Percentiles rank a stretch among this genome's conserved stretches.
Conservation (phyloP, 257 asterid species). For the Asclepias syriaca region DNA sequence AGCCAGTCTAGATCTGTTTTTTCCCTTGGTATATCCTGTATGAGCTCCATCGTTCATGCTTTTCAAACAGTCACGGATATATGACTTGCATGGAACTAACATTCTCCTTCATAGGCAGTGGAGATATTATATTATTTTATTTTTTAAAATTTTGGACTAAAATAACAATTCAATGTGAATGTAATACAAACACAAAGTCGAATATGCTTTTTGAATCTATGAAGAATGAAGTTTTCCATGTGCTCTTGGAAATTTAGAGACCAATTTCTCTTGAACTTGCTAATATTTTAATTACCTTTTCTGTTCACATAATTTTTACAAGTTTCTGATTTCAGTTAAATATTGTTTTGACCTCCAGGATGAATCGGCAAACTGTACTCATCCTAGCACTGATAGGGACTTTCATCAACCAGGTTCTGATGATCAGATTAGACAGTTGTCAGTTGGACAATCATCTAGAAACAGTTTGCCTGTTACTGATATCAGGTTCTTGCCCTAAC, state of each 20-base stretch:
- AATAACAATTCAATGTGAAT: neutral
- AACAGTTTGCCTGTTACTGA: slow-evolving; percentile 31
- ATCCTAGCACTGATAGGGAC: slow-evolving; percentile 33
- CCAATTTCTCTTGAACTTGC: neutral
- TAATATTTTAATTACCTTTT: neutral
- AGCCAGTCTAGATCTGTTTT: neutral
- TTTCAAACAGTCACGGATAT: neutral
- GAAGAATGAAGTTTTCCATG: neutral
- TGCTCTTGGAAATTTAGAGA: neutral
- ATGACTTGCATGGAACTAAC: neutral
- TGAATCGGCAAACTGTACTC: slow-evolving; percentile 37
- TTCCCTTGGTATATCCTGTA: neutral
- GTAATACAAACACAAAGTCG: neutral
- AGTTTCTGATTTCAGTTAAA: neutral
- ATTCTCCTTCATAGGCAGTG: neutral
- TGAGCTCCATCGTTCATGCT: neutral
- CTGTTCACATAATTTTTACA: neutral
- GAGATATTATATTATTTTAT: no score
- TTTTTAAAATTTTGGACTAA: neutral
- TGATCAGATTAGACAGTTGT: slow-evolving; percentile 35
- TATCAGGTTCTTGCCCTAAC: slow-evolving; percentile 41
- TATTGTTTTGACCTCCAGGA: slow-evolving; percentile 38
- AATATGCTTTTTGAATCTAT: neutral
- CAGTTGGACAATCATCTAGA: slow-evolving; percentile 41
- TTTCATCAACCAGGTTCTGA: slow-evolving; percentile 35